Base-by-base conservation (phyloP, 257 asterid species). In the Solanum appendiculatum region DNA sequence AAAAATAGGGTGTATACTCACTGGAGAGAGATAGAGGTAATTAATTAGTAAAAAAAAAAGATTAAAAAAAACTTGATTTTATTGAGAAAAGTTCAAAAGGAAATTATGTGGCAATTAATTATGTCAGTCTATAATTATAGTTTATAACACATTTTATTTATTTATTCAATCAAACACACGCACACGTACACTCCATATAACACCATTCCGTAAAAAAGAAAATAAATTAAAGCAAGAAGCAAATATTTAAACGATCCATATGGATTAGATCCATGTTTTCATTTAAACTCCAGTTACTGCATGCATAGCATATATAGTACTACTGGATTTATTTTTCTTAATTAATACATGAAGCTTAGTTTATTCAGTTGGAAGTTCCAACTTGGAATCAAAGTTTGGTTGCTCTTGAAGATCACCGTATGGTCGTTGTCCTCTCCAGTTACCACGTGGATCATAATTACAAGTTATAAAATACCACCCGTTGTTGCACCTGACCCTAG, bases 361-460 rank as follows among this genome's bases (percentile, higher is more conserved):
- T 74, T 75, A 75, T 75, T 23, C 83, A 75, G 37, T 77, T 40
- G 84, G 84, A 77, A 77, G 63, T 77, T 77, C 37, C 63, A 77
- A 42, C 4, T 77, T 78, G 39, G 84, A 78, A 25, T 27, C 84
- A 11, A 78, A 78, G 63, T 23, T n/a, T 2, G 33, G 84, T 27
- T 44, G 60, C 2, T 77, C 36, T 14, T 44, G 39, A n/a, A 42
- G 84, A 78, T 78, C 84, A 44, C 63, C 63, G 7, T 88, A 86
- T 0, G 88, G 88, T 46, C 85, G 72, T 82, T 69, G 82, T 36
- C 90, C 90, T 3, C 36, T 42, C 46, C 31, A 6, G 14, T 86
- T 88, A 64, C 90, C 90, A 0, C 29, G 87, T 42, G 90, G 88
- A 69, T n/a, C 87, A 39, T 88, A 88, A 75, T 46, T 86, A 39